Conservation (phyloP, 257 asterid species). For the Lantana camara region DNA sequence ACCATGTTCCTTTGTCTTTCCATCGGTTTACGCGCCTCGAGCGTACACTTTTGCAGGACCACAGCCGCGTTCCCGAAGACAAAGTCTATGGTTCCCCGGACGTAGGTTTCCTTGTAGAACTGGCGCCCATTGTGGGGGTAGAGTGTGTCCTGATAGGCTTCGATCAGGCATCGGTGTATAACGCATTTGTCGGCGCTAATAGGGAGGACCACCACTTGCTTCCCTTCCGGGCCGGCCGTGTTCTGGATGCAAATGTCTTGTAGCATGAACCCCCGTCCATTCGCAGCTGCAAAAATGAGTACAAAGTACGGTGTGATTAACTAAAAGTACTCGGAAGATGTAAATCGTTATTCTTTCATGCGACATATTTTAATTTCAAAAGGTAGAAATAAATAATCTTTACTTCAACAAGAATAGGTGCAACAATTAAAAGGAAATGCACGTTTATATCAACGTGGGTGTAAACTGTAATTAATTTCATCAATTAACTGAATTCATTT, state of each 20-base stretch:
- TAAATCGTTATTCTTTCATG: neutral
- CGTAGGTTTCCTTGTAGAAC: slow-evolving; percentile 50
- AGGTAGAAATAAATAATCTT: too few species aligned
- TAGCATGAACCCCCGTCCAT: slow-evolving; percentile 48
- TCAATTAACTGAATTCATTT: too few species aligned
- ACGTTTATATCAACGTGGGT: too few species aligned
- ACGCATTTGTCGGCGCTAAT: slow-evolving; percentile 57
- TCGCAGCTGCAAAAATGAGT: slow-evolving; percentile 50
- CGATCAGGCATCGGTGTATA: slow-evolving; percentile 55
- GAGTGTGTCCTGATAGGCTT: slow-evolving; percentile 63
- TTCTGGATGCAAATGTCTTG: slow-evolving; percentile 57
- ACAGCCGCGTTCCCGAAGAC: slow-evolving; percentile 67
- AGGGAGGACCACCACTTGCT: slow-evolving; percentile 69
- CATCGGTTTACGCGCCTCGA: slow-evolving; percentile 45
- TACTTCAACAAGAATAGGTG: too few species aligned
- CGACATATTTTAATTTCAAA: too few species aligned
- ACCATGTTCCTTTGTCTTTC: slow-evolving; percentile 35
- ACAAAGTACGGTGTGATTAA: neutral
- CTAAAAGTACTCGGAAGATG: too few species aligned
- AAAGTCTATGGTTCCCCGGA: slow-evolving; percentile 60
- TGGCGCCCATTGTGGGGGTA: slow-evolving; percentile 53
- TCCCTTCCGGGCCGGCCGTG: slow-evolving; percentile 67
- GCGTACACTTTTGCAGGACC: slow-evolving; percentile 49
- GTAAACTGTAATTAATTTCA: too few species aligned
- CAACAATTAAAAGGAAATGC: too few species aligned